phyloP scores from a whole-genome alignment of 495 filamentous ascomycete species.

The Astrothelium subdiscretum region DNA sequence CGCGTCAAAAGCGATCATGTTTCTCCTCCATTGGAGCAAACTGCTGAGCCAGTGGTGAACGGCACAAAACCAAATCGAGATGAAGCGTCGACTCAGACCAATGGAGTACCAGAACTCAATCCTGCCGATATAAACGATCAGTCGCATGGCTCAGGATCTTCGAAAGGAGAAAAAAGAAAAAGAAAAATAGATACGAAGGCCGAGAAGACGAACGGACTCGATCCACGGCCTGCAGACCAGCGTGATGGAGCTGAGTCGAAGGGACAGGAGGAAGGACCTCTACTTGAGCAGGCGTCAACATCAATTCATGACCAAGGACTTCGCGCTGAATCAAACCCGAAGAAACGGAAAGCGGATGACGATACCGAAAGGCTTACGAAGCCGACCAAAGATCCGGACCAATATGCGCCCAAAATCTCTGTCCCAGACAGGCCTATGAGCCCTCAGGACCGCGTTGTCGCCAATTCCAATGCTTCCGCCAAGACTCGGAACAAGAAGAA shows the following conservation, averaged over 20 bases:
- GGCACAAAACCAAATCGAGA: background rate
- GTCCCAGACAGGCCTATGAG: background rate
- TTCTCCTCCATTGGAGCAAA: background rate
- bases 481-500: background rate
- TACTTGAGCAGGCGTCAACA: background rate
- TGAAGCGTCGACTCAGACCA: background rate
- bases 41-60: background rate
- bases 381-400: background rate
- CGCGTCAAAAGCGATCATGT: background rate
- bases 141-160: background rate
- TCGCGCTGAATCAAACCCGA: background rate
- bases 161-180: background rate
- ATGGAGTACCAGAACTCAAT: background rate
- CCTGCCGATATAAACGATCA: background rate
- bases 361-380: no score
- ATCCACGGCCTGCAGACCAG: background rate
- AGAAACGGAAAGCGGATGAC: background rate
- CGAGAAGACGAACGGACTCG: background rate
- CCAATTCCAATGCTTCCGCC: background rate
- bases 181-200: background rate
- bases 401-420: background rate
- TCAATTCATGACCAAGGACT: background rate
- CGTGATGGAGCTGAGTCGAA: background rate
- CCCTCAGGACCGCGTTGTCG: background rate
- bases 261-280: background rate